A percentile compares a stretch with the other conserved stretches of the same genome.
Conservation (phyloP, 208 protist species). For the Acanthamoeba royreba region DNA sequence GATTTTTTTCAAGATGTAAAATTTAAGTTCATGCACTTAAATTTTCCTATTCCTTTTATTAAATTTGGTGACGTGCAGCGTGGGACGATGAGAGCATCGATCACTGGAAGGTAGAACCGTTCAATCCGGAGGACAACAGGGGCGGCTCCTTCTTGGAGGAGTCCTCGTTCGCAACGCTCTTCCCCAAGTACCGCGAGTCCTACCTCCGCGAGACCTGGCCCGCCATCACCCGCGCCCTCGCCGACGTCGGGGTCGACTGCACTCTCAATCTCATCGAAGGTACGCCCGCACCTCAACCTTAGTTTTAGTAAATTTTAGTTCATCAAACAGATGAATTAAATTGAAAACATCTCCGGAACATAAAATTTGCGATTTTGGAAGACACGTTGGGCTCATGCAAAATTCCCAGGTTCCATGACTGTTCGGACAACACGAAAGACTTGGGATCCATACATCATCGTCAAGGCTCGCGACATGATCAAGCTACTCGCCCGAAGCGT, state of each 20-base stretch:
- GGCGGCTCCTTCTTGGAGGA: constrained; percentile 4
- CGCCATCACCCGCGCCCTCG: constrained; percentile 88
- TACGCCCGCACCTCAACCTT: no score
- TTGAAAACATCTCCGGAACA: no score
- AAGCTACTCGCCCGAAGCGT: constrained; percentile 96
- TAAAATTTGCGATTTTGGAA: no score
- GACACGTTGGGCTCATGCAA: no score
- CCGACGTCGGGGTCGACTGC: constrained; percentile 91
- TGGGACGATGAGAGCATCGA: constrained; percentile 82
- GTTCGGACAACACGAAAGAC: constrained; percentile 97
- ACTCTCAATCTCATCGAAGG: constrained; percentile 92
- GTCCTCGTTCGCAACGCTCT: constrained; percentile 94
- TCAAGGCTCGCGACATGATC: constrained; percentile 98
- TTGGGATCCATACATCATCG: constrained; percentile 98
- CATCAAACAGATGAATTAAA: no score
- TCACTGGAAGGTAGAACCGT: constrained; percentile 79
- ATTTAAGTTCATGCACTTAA: neutral
- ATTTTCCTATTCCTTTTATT: no score
- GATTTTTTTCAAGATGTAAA: neutral
- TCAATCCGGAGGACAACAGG: constrained; percentile 66
- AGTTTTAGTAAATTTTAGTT: no score
- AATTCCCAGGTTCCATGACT: constrained; percentile 95
- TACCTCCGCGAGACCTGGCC: constrained; percentile 92
- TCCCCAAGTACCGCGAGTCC: constrained; percentile 97
- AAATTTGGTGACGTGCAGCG: constrained; percentile 32